phyloP scores from a whole-genome alignment of 495 filamentous ascomycete genomes.

The Rhizodiscina lignyota region DNA sequence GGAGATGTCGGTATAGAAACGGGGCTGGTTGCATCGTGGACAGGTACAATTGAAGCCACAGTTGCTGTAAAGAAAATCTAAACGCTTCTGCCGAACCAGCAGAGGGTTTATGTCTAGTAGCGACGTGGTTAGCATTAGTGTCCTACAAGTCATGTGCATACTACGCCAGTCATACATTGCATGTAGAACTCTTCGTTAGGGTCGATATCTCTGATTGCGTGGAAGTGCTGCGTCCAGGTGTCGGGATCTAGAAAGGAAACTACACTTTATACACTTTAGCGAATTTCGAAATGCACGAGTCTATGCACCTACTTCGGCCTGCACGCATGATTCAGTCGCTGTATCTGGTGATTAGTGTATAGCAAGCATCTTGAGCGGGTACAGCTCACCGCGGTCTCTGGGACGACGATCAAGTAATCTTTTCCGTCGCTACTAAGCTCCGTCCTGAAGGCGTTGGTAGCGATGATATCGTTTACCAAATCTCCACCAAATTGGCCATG shows the following conservation, averaged over 20 bases:
- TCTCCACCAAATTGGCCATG: conserved; percentile 1
- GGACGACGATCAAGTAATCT: neutral
- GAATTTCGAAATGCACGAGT: too few relatives aligned
- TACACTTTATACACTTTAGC: too few relatives aligned
- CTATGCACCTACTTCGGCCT: neutral
- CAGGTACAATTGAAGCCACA: conserved; percentile 1
- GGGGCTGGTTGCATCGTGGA: neutral
- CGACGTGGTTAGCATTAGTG: neutral
- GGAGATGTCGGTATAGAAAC: neutral
- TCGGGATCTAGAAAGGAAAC: too few relatives aligned
- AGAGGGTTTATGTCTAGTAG: neutral
- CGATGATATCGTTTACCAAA: neutral
- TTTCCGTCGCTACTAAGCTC: neutral
- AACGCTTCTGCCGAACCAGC: neutral
- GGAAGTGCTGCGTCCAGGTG: neutral
- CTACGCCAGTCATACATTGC: neutral
- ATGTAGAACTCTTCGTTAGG: neutral
- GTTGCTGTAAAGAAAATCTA: neutral
- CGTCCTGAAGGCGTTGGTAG: neutral
- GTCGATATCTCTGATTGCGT: neutral
- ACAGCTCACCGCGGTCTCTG: neutral
- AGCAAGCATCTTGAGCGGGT: neutral
- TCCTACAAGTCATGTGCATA: neutral
- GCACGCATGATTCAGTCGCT: neutral
- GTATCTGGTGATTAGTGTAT: neutral